Base-by-base conservation (phyloP, 805 yeast genomes). In the Pichia cephalocereana region DNA sequence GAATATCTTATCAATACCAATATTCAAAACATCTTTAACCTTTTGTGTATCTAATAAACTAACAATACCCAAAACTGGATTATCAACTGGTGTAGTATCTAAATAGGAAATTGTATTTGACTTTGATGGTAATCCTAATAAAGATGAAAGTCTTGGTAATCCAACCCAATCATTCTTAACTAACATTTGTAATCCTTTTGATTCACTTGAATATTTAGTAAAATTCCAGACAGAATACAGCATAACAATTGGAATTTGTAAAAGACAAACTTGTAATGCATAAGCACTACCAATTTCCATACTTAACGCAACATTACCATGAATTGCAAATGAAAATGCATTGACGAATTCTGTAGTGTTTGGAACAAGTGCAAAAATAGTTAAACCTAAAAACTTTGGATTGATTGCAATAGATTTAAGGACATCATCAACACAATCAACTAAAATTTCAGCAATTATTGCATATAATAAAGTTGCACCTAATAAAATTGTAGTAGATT, bases 201-300 rank as follows among this genome's bases (percentile, higher is more conserved):
- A 15, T 7, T 28, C 34, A 27, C 40, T 28, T 28, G 47, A 47
- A 2, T 34, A 44, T 19, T 46, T 46, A 5, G 49, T 53, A 15
- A 53, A 53, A 39, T 59, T 73, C 66, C 68, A 71, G 49, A 84
- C 74, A 2, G 96, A 83, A 61, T 77, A 88, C 12, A 91, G 61
- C 11, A 89, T 95, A 61, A 93, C 75, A 2, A 93, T 82, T 0
- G 99, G 99, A 43, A 93, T 86, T 63, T 93, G 99, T 54, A 93
- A 73, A 50, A 93, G 70, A 57, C 96, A 91, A 15, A 93, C 99
- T 65, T 93, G 99, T 50, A 93, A 72, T 0, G 96, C 99, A 63
- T 93, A 93, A 0, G 99, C 99, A 53, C 95, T 82, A 51, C 99
- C 99, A 65, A 93, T 93, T 63, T 93, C 99, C 96, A 93, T 86